Base-by-base conservation (phyloP, 1,139 yeast genomes). In the Blastobotrys serpentis region DNA sequence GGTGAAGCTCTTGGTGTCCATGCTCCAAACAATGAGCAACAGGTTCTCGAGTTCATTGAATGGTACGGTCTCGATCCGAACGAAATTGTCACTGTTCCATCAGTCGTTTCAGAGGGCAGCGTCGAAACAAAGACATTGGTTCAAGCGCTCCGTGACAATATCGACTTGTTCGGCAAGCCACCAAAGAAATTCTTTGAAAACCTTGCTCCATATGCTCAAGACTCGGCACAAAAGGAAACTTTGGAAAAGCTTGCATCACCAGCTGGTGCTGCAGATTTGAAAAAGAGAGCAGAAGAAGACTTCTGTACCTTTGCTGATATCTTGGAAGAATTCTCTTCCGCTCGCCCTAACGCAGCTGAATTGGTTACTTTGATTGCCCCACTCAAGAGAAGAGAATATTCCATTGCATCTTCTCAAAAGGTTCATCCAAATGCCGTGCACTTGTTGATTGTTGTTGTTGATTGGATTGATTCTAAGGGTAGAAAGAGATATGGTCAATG, bases 1-100 rank as follows among this genome's bases (percentile, higher is more conserved):
- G 98, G 98, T 66, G 98, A 92, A 73, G 96, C 98, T 6, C 79
- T 92, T 54, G 98, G 98, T 63, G 81, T 92, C 52, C 98, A 92
- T 63, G 97, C 95, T 42, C 84, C 94, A 64, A 92, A 92, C 72
- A 78, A 81, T 56, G 67, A 75, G 32, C 77, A 72, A 29, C 77
- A 74, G 44, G 96, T 89, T 45, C 79, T 74, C 48, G 76, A 76
- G 54, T 92, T 92, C 68, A 76, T 92, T 58, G 61, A 74, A 26
- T 77, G 75, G 64, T 92, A 89, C 64, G 88, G 86, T 1, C 74
- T 89, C 50, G 78, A 84, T 57, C 81, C 84, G 25, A 78, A 85
- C 52, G 76, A 81, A 14, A 65, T 87, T 42, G 80, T 90, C 45
- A 81, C 83, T 56, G 79, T 86, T 45, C 82, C 94, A 47, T 79